Evolutionary conservation across 1,284 basidiomycete species (phyloP).

Genomic region (Ganoderma sinense): DNA sequence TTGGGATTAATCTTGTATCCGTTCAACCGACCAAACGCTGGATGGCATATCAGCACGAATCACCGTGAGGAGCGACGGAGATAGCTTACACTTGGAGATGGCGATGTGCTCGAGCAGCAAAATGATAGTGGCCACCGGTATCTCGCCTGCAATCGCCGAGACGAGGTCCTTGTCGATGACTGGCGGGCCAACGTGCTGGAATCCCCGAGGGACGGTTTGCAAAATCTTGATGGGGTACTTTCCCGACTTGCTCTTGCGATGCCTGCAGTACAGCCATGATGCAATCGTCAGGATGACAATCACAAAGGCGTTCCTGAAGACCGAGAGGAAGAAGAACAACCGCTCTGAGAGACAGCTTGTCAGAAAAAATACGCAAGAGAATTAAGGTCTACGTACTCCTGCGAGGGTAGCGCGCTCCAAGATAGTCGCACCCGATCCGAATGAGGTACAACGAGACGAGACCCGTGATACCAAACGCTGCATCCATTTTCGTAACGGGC

Average conservation of each 20-base stretch:
- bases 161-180: constrained; percentile 73
- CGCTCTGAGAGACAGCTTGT: constrained; percentile 53
- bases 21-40: constrained; percentile 95
- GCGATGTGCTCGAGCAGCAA: constrained; percentile 97
- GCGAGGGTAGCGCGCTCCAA: constrained; percentile 74
- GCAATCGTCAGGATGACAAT: constrained; percentile 87
- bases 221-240: constrained; percentile 90
- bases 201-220: constrained; percentile 83
- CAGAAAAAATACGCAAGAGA: background rate
- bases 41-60: constrained; percentile 13
- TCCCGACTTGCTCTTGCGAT: constrained; percentile 62
- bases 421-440: constrained; percentile 67
- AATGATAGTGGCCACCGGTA: constrained; percentile 95
- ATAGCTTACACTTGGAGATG: constrained; percentile 83
- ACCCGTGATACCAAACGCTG: constrained; percentile 89
- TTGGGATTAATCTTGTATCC: constrained; percentile 98
- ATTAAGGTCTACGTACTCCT: constrained; percentile 50
- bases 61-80: background rate
- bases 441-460: constrained; percentile 80
- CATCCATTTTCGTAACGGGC: constrained; percentile 77
- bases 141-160: constrained; percentile 73
- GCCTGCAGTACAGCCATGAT: constrained; percentile 83
- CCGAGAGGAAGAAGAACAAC: constrained; percentile 88
- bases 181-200: constrained; percentile 82
- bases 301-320: constrained; percentile 88